A percentile compares a stretch with the other conserved stretches of the same genome.
These are phyloP conservation scores for Saccharomyces hybrid DNA, from an alignment of 1,139 yeast species.

Conservation along the genomic window DNA sequence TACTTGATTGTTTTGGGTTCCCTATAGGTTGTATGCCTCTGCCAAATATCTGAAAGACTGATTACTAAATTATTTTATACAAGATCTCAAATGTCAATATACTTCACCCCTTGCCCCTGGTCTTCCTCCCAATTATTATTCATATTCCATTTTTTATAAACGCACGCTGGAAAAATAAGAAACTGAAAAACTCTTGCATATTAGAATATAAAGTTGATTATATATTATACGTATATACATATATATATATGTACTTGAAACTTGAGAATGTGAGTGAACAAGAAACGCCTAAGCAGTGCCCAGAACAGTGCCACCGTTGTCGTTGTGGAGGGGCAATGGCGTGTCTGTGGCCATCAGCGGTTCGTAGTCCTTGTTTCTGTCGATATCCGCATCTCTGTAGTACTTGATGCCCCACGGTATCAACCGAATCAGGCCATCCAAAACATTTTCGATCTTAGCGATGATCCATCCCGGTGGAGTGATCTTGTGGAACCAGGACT, in stretches of 20 bases:
- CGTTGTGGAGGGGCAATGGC: slow-evolving; percentile 13
- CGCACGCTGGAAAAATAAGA: background rate
- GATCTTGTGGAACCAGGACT: slow-evolving; percentile 33
- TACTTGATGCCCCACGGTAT: slow-evolving; percentile 50
- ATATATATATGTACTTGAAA: background rate
- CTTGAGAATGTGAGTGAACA: slow-evolving; percentile 3
- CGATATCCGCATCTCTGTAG: slow-evolving; percentile 50
- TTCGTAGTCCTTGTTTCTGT: slow-evolving; percentile 27
- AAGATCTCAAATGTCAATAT: background rate
- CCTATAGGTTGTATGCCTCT: background rate
- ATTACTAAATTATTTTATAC: background rate
- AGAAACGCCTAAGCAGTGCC: slow-evolving; percentile 5
- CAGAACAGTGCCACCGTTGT: slow-evolving; percentile 16
- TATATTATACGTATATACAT: background rate
- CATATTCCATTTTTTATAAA: background rate
- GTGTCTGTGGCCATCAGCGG: slow-evolving; percentile 10
- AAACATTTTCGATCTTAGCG: slow-evolving; percentile 55
- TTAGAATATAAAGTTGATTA: background rate
- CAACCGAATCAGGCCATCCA: slow-evolving; percentile 43
- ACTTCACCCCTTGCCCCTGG: slow-evolving; percentile 1
- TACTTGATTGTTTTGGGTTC: background rate
- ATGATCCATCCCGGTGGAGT: slow-evolving; percentile 61
- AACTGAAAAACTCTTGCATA: background rate
- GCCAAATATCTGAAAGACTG: background rate
- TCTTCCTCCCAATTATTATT: background rate